phyloP scores from a whole-genome alignment of 345 rosid genomes.

The thale cress (Arabidopsis thaliana) region DNA sequence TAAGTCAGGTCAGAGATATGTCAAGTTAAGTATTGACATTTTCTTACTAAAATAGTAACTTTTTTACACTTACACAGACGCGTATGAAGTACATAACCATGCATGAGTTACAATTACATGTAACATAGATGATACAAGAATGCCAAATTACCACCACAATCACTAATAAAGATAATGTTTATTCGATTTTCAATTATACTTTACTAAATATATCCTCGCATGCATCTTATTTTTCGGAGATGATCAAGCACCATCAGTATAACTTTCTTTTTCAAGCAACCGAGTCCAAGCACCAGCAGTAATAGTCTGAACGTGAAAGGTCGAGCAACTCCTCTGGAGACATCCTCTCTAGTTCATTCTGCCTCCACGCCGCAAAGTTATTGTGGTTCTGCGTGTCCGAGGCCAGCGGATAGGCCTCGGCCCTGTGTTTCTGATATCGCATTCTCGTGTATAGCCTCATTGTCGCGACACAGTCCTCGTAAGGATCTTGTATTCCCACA shows the following conservation, averaged over 20 bases:
- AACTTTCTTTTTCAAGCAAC: conserved; percentile 16
- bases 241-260: background rate
- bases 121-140: background rate
- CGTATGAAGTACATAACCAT: background rate
- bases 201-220: background rate
- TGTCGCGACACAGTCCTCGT: conserved; percentile 77
- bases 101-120: background rate
- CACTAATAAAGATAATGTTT: background rate
- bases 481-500: conserved; percentile 73
- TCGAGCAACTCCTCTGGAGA: conserved; percentile 63
- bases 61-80: background rate
- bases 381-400: conserved; percentile 70
- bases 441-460: conserved; percentile 87
- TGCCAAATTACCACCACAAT: background rate
- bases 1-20: background rate
- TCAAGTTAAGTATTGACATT: background rate
- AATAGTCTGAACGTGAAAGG: conserved; percentile 77
- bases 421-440: conserved; percentile 64
- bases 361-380: conserved; percentile 71
- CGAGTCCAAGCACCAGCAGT: conserved; percentile 92
- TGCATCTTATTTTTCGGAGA: background rate
- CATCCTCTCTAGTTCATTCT: conserved; percentile 77
- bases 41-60: background rate
- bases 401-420: conserved; percentile 64
- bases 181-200: background rate